Percentiles rank a stretch among this genome's conserved stretches.
phyloP scores from a whole-genome alignment of 495 filamentous ascomycete species.

The Penicillium malachiteum region DNA sequence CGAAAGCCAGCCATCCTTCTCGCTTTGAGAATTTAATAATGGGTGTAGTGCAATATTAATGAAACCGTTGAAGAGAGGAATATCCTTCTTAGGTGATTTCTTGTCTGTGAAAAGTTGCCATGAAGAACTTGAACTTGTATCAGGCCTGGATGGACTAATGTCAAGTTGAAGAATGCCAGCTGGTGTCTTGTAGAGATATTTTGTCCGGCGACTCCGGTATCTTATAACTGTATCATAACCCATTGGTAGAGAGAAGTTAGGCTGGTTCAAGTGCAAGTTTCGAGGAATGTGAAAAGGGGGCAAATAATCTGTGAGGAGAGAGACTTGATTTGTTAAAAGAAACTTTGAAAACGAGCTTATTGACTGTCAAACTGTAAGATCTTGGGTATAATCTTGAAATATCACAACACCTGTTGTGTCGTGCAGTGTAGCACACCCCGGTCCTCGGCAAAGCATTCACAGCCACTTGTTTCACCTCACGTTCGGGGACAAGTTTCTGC shows the following conservation, averaged over 20 bases:
- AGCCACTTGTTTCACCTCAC: slow-evolving; percentile 23
- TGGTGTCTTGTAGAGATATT: background rate
- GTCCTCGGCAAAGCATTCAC: slow-evolving; percentile 30
- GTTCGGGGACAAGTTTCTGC: slow-evolving; percentile 24
- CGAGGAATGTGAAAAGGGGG: background rate
- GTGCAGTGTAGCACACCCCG: slow-evolving; percentile 37
- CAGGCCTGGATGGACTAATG: background rate
- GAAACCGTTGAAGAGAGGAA: background rate
- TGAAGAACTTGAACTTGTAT: background rate
- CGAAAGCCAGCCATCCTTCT: background rate
- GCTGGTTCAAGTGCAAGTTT: background rate
- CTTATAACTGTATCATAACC: background rate
- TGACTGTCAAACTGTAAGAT: no score
- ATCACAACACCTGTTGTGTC: slow-evolving; percentile 34
- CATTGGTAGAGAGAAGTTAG: background rate
- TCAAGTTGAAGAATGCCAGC: background rate
- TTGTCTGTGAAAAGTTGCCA: background rate
- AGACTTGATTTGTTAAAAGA: no score
- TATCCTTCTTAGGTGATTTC: background rate
- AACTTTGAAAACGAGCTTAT: no score
- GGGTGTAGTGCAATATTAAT: background rate
- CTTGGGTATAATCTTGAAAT: background rate
- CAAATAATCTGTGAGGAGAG: no score
- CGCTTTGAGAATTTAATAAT: background rate
- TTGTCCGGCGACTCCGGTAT: background rate